Evolutionary conservation across 192 early-diverging fungal species (phyloP).

Genomic region (Dissophora globulifera): DNA sequence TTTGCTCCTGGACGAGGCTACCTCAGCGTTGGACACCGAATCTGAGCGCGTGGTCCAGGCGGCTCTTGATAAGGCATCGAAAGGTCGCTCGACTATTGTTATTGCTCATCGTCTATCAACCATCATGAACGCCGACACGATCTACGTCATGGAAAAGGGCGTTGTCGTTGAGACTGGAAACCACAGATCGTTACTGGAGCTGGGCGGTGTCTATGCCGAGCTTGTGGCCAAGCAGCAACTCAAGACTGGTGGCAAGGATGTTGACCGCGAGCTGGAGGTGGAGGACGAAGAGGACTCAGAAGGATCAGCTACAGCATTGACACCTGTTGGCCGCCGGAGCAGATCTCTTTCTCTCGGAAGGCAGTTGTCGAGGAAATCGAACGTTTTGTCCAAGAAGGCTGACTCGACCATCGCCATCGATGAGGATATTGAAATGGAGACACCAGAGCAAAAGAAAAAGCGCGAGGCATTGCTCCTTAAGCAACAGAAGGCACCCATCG

Average conservation of each 20-base stretch:
- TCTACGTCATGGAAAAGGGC: slow-evolving; percentile 70
- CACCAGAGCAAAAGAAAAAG: slow-evolving; percentile 1
- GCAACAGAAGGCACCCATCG: slow-evolving; percentile 57
- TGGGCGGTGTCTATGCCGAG: slow-evolving; percentile 57
- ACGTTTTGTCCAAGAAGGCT: slow-evolving; percentile 8
- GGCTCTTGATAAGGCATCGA: slow-evolving; percentile 64
- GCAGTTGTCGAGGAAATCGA: slow-evolving; percentile 5
- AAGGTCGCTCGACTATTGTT: slow-evolving; percentile 74
- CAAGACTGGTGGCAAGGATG: slow-evolving; percentile 51
- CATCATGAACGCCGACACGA: slow-evolving; percentile 74
- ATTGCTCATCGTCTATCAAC: slow-evolving; percentile 79
- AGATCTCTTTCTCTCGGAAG: background rate
- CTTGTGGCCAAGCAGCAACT: slow-evolving; percentile 72
- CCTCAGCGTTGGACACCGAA: slow-evolving; percentile 79
- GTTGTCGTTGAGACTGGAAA: slow-evolving; percentile 63
- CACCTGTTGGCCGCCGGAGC: no score
- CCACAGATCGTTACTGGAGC: slow-evolving; percentile 64
- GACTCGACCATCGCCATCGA: slow-evolving; percentile 9
- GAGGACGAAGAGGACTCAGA: slow-evolving; percentile 13
- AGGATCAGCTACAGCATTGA: no score
- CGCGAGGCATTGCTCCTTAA: slow-evolving; percentile 27
- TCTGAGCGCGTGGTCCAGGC: slow-evolving; percentile 73
- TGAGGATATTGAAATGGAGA: slow-evolving; percentile 2
- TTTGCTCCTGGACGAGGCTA: slow-evolving; percentile 82
- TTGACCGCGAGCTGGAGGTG: background rate